Evolutionary conservation across 2,329 filamentous ascomycete species (phyloP).

Genomic region (Fusarium coffeatum): DNA sequence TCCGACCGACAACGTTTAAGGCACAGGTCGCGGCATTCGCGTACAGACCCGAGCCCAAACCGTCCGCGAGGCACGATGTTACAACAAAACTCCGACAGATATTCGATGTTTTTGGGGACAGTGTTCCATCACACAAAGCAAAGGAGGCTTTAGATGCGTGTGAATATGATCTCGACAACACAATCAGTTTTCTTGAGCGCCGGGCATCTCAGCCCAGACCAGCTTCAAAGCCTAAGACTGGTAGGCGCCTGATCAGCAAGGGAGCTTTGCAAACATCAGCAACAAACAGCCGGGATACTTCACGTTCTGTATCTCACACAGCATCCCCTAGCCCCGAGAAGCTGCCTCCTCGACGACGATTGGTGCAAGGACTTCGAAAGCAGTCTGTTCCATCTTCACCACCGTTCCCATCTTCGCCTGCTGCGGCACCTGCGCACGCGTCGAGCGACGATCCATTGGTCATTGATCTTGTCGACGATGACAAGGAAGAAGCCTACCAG

Average conservation of each 20-base stretch:
- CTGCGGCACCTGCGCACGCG: constrained; percentile 30
- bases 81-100: constrained; percentile 51
- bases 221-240: constrained; percentile 39
- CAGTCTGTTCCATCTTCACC: constrained; percentile 41
- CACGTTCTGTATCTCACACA: constrained; percentile 34
- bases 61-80: constrained; percentile 49
- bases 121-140: constrained; percentile 47
- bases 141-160: constrained; percentile 50
- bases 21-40: constrained; percentile 54
- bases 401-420: constrained; percentile 33
- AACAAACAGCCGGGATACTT: constrained; percentile 17
- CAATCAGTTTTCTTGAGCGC: constrained; percentile 49
- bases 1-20: constrained; percentile 69
- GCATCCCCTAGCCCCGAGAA: constrained; percentile 49
- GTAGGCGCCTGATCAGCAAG: constrained; percentile 50
- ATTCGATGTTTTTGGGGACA: constrained; percentile 51
- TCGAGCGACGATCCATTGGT: constrained; percentile 52
- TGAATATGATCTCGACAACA: constrained; percentile 52
- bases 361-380: constrained; percentile 53
- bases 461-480: constrained; percentile 54
- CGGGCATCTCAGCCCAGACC: constrained; percentile 21
- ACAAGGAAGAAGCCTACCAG: constrained; percentile 57
- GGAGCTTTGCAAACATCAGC: constrained; percentile 41
- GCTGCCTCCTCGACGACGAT: constrained; percentile 48
- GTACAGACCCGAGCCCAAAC: constrained; percentile 62